Base-by-base conservation (phyloP, 371 early-diverging fungal species). In the Mortierella sp. region DNA sequence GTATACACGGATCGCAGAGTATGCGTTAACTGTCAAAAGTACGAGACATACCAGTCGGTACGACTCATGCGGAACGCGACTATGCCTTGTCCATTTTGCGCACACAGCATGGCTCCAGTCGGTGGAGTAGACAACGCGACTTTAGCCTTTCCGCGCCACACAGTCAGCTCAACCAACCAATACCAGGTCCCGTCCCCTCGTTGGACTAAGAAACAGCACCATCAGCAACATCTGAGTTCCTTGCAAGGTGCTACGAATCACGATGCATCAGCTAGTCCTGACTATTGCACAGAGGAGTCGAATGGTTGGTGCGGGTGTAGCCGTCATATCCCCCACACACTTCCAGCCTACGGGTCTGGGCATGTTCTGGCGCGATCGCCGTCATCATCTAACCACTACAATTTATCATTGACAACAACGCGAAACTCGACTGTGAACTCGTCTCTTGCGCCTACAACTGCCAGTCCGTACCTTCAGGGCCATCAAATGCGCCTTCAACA, bases 11-110 rank as follows among this genome's bases (percentile, higher is more conserved):
- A 9, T 11, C n/a, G 3, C 43, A 68, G 78, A 24, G 42, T 76
- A 5, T 76, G 78, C 59, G 47, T 60, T 19, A 59, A 53, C 4
- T 76, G 78, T 37, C 59, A 76, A 32, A 56, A 53, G 23, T 64
- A 76, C 19, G 78, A 76, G 49, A 76, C 50, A 19, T 66, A 76
- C 26, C 70, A 61, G 8, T 56, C 70, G 5, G 8, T 65, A 46
- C 37, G 62, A n/a, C 58, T 70, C 6, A 54, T 61, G 46, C 70
- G 61, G 19, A 64, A 42, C 24, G 50, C 50, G 14, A 41, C 42
- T n/a, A 61, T 65, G 3, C 49, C 52, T 8, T 76, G 70, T 24
- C 78, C 66, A 0, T 70, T 70, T 46, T 70, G 78, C 31, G 28
- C 56, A 4, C 66, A 70, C 46, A 66, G 70, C 12, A 55, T 70